A percentile compares a stretch with the other conserved stretches of the same genome.
These are phyloP conservation scores for Trametes maxima DNA, from an alignment of 768 basidiomycete species.

Conservation along the genomic window DNA sequence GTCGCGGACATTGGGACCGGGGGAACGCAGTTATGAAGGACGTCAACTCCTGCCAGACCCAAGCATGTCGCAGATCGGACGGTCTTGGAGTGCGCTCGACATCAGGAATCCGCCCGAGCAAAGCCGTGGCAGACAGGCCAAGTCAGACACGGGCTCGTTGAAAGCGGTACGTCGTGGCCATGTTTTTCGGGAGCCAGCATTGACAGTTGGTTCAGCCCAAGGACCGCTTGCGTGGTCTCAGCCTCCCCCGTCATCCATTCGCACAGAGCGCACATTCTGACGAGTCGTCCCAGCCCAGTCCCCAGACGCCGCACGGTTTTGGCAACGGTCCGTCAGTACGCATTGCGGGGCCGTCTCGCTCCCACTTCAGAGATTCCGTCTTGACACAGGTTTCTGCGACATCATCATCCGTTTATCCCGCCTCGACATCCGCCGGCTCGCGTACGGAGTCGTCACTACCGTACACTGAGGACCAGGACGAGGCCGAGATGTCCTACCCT, in stretches of 20 bases:
- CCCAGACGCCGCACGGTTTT: constrained; percentile 28
- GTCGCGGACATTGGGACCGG: constrained; percentile 18
- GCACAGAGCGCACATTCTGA: constrained; percentile 30
- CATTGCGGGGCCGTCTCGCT: constrained; percentile 25
- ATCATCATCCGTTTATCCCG: constrained; percentile 80
- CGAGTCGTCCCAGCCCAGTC: constrained; percentile 33
- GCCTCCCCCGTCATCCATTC: constrained; percentile 39
- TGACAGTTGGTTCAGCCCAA: constrained; percentile 33
- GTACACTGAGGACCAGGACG: constrained; percentile 50
- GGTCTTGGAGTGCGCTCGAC: constrained; percentile 22
- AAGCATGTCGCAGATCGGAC: background rate
- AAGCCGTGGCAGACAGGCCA: constrained; percentile 22
- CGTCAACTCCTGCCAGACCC: background rate
- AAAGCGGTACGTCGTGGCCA: constrained; percentile 25
- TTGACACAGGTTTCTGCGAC: constrained; percentile 65
- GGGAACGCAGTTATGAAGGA: constrained; percentile 1
- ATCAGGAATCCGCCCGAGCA: constrained; percentile 19
- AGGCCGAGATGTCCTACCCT: constrained; percentile 36
- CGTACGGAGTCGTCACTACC: constrained; percentile 68
- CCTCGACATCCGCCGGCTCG: constrained; percentile 66
- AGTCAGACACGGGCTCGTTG: constrained; percentile 31
- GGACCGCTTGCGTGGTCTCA: constrained; percentile 37
- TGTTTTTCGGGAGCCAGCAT: background rate
- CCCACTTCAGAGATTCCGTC: constrained; percentile 46
- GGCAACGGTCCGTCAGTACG: constrained; percentile 15